Conservation (phyloP, 2,329 filamentous ascomycete genomes). For the Beauveria sp. region DNA sequence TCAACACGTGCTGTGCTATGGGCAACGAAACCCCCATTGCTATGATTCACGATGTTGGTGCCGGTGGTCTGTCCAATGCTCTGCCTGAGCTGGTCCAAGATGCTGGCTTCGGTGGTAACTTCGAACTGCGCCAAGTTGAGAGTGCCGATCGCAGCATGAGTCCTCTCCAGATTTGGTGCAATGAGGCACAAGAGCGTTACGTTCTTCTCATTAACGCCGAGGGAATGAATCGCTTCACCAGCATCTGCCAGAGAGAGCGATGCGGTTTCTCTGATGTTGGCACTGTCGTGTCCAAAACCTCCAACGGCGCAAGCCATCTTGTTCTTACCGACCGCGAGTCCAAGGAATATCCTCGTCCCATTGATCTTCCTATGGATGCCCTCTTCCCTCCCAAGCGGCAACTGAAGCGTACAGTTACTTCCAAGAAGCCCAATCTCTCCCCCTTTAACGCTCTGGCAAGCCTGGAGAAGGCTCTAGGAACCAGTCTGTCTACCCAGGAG, state of each 20-base stretch:
- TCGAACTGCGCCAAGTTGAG: constrained; percentile 91
- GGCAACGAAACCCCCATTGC: constrained; percentile 83
- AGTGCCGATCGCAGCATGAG: constrained; percentile 88
- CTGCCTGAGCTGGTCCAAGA: constrained; percentile 88
- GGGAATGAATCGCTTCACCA: constrained; percentile 67
- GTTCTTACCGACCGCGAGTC: constrained; percentile 78
- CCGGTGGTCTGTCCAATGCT: constrained; percentile 69
- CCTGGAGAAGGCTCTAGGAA: constrained; percentile 57
- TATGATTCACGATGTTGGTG: constrained; percentile 96
- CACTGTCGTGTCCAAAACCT: constrained; percentile 55
- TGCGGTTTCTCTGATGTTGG: constrained; percentile 93
- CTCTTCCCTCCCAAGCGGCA: constrained; percentile 85
- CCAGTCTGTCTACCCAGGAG: constrained; percentile 42
- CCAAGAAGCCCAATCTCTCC: constrained; percentile 58
- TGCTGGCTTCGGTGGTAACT: constrained; percentile 80
- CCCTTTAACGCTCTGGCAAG: constrained; percentile 62
- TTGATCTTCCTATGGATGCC: constrained; percentile 82
- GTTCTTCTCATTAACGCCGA: constrained; percentile 82
- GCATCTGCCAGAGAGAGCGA: constrained; percentile 67
- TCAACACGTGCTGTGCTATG: constrained; percentile 84
- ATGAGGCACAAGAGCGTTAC: constrained; percentile 93
- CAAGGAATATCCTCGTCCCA: constrained; percentile 64
- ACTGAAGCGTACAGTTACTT: constrained; percentile 66
- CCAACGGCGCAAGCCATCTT: constrained; percentile 60
- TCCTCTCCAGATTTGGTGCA: constrained; percentile 96